phyloP scores from a whole-genome alignment of 73 alveolate species.

The Breviolum minutum region DNA sequence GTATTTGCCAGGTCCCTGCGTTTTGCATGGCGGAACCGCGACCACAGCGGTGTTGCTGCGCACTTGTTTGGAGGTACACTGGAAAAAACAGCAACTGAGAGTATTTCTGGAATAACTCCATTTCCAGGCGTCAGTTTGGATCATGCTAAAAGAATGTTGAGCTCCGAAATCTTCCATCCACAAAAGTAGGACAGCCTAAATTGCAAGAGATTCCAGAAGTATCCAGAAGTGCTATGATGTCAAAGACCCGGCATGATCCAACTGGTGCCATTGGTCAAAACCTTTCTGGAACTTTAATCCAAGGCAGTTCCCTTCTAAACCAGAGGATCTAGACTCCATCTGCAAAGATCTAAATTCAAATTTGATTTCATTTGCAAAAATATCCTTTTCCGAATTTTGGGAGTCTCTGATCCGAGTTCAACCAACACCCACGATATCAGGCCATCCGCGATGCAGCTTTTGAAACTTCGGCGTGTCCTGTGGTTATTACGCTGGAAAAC shows the following conservation, averaged over 20 bases:
- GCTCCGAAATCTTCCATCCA: too few relatives aligned
- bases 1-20: conserved; percentile 63
- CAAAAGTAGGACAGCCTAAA: too few relatives aligned
- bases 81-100: too few relatives aligned
- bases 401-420: background rate
- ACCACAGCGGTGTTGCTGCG: conserved; percentile 58
- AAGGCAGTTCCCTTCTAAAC: background rate
- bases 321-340: background rate
- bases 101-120: too few relatives aligned
- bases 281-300: too few relatives aligned
- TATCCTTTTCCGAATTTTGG: too few relatives aligned
- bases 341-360: too few relatives aligned
- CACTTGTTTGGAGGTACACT: conserved; percentile 50
- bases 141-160: too few relatives aligned
- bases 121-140: too few relatives aligned
- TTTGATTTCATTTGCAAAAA: too few relatives aligned
- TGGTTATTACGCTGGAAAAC: conserved; percentile 78
- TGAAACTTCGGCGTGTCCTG: conserved; percentile 72
- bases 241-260: background rate
- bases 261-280: background rate
- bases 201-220: background rate
- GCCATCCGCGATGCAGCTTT: conserved; percentile 82
- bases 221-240: background rate
- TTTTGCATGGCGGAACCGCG: conserved; percentile 87
- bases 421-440: background rate